Conservation (phyloP, 2,329 filamentous ascomycete species). For the Cadophora sp. region DNA sequence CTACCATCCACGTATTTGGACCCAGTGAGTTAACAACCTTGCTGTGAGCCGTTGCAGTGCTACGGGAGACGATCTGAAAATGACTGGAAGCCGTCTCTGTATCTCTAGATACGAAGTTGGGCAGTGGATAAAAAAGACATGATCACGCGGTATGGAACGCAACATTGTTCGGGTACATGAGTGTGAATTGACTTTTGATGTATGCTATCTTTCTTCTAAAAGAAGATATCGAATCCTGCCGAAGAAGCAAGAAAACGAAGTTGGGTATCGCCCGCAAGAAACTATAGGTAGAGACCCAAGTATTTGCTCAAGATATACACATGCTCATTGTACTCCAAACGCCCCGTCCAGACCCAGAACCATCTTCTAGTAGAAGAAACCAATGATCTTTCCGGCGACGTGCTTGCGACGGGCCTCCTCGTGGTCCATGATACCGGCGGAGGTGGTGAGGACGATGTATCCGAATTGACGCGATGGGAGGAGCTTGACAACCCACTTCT, state of each 20-base stretch:
- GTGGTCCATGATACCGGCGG: constrained; percentile 99
- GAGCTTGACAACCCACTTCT: constrained; percentile 99
- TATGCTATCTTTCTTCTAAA: constrained; percentile 42
- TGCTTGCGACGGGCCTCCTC: constrained; percentile 99
- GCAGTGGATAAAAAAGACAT: background rate
- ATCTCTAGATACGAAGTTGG: background rate
- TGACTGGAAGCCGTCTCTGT: background rate
- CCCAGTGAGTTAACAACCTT: background rate
- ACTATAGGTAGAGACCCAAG: constrained; percentile 28
- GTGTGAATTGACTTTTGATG: constrained; percentile 45
- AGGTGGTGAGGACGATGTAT: constrained; percentile 98
- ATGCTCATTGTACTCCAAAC: constrained; percentile 43
- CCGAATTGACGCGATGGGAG: constrained; percentile 99
- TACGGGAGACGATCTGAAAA: background rate
- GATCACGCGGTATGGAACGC: background rate
- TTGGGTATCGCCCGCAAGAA: constrained; percentile 40
- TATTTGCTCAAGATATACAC: constrained; percentile 40
- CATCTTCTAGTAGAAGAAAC: constrained; percentile 91
- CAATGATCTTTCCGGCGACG: constrained; percentile 98
- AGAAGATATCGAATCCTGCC: constrained; percentile 38
- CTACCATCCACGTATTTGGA: background rate
- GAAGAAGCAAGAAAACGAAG: constrained; percentile 36
- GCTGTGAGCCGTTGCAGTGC: background rate
- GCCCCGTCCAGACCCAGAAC: constrained; percentile 17
- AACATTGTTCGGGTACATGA: constrained; percentile 36